phyloP scores from a whole-genome alignment of 257 asterid species.

The Nicotiana noctiflora region DNA sequence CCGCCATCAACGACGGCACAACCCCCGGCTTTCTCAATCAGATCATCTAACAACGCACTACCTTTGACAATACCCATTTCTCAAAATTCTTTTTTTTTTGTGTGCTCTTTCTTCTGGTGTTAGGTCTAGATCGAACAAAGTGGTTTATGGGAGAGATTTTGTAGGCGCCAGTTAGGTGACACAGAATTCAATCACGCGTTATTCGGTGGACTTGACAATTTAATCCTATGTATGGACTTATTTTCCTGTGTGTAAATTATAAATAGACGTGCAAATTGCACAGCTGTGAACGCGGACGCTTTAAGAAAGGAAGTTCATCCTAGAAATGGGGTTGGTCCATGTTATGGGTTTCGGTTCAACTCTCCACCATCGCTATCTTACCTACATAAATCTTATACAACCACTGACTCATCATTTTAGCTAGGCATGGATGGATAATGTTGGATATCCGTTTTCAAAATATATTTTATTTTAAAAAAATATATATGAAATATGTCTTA shows the following conservation, averaged over 20 bases:
- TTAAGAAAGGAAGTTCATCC: slow-evolving; percentile 31
- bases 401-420: too few relatives aligned
- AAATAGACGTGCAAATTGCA: background rate
- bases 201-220: background rate
- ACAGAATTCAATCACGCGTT: slow-evolving; percentile 8
- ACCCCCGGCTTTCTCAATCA: slow-evolving; percentile 55
- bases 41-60: slow-evolving; percentile 32
- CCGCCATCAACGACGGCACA: slow-evolving; percentile 90
- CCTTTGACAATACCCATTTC: slow-evolving; percentile 32
- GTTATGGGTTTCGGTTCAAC: background rate
- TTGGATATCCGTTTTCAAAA: too few relatives aligned
- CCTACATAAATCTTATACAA: background rate
- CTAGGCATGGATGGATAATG: too few relatives aligned
- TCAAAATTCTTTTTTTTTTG: too few relatives aligned
- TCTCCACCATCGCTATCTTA: background rate
- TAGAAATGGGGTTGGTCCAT: background rate
- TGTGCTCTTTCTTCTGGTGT: background rate
- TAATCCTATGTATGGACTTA: background rate
- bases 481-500: too few relatives aligned
- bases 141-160: background rate
- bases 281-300: slow-evolving; percentile 40
- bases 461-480: too few relatives aligned
- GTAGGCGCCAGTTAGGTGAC: too few relatives aligned
- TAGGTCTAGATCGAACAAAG: background rate
- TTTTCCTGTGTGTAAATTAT: background rate